phyloP scores from a whole-genome alignment of 2,329 filamentous ascomycete species.

The Aspergillus ustus region DNA sequence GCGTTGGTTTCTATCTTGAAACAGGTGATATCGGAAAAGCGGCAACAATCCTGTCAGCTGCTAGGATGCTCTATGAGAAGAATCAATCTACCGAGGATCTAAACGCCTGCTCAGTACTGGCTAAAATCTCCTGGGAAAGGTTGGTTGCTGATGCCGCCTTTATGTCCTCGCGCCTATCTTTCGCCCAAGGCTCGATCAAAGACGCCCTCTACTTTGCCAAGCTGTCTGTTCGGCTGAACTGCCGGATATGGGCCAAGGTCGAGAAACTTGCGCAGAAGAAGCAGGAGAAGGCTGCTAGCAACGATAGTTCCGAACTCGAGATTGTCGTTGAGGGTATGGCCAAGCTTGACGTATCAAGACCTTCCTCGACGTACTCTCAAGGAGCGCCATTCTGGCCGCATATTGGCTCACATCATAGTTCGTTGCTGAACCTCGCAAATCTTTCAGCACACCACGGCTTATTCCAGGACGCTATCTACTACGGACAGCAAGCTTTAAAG shows the following conservation, averaged over 20 bases:
- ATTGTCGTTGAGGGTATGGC: slow-evolving; percentile 44
- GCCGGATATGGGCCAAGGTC: slow-evolving; percentile 56
- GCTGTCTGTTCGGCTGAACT: slow-evolving; percentile 54
- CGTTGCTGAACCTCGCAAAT: slow-evolving; percentile 73
- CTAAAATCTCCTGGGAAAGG: slow-evolving; percentile 54
- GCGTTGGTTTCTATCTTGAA: slow-evolving; percentile 74
- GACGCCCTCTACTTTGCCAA: slow-evolving; percentile 55
- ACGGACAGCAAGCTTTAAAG: slow-evolving; percentile 80
- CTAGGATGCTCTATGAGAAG: slow-evolving; percentile 38
- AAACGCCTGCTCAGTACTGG: slow-evolving; percentile 41
- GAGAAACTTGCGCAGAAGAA: slow-evolving; percentile 50
- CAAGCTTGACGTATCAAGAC: slow-evolving; percentile 45
- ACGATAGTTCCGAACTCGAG: slow-evolving; percentile 38
- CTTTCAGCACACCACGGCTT: slow-evolving; percentile 84
- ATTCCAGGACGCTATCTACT: slow-evolving; percentile 85
- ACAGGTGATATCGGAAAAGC: slow-evolving; percentile 69
- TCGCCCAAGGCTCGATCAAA: slow-evolving; percentile 57
- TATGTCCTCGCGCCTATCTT: slow-evolving; percentile 67
- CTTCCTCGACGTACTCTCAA: slow-evolving; percentile 52
- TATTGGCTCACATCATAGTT: slow-evolving; percentile 72
- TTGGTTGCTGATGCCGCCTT: slow-evolving; percentile 65
- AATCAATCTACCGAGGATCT: slow-evolving; percentile 35
- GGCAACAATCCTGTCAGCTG: slow-evolving; percentile 38
- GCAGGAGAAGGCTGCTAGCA: slow-evolving; percentile 32
- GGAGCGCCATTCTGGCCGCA: slow-evolving; percentile 80